Conservation (phyloP, 176 grass and related monocot species). For the Cocos nucifera region DNA sequence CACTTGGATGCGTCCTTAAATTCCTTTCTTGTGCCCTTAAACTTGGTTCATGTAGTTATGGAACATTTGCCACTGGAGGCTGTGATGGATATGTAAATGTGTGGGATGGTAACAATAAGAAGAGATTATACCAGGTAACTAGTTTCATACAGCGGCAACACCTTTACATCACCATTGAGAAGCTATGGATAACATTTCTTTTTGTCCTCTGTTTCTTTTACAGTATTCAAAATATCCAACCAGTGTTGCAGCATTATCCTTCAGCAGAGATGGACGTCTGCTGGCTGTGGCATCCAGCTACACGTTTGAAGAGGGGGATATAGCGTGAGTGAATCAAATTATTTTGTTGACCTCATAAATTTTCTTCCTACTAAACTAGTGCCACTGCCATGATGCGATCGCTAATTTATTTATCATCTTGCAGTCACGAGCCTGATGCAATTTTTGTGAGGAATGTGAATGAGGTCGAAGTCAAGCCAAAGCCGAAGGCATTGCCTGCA, state of each 20-base stretch:
- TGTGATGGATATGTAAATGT: conserved; percentile 98
- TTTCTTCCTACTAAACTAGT: not conserved
- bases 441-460: conserved; percentile 83
- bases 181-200: not conserved
- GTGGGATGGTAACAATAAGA: conserved; percentile 99
- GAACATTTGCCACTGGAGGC: conserved; percentile 95
- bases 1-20: not conserved
- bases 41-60: conserved; percentile 45
- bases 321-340: conserved; percentile 39
- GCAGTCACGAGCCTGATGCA: conserved; percentile 72
- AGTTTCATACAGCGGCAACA: conserved; percentile 2
- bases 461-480: conserved; percentile 95
- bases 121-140: conserved; percentile 90
- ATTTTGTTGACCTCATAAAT: not conserved
- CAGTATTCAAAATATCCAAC: conserved; percentile 90
- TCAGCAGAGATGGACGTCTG: conserved; percentile 81
- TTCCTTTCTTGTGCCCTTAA: not conserved
- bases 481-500: conserved; percentile 67
- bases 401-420: conserved; percentile 8
- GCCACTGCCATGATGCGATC: too few relatives aligned
- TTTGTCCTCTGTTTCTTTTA: conserved; percentile 20
- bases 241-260: conserved; percentile 88
- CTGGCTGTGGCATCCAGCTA: conserved; percentile 97
- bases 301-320: conserved; percentile 92
- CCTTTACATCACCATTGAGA: not conserved